These are phyloP conservation scores for Oryza meyeriana DNA, from an alignment of 176 grass and related monocot genomes.

Conservation along the genomic window DNA sequence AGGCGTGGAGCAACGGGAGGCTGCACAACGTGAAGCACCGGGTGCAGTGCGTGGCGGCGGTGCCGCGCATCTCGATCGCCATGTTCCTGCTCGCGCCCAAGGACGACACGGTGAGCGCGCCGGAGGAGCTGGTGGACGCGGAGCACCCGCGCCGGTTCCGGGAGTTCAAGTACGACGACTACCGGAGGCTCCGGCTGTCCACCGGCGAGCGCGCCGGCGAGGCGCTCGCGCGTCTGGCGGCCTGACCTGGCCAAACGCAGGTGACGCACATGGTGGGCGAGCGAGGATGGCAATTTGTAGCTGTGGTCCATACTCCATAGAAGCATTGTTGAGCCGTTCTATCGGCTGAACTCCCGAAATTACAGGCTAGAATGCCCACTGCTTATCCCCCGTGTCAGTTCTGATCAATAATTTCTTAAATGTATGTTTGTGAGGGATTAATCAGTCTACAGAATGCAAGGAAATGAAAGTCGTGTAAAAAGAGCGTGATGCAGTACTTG, in stretches of 20 bases:
- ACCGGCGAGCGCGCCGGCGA: constrained; percentile 59
- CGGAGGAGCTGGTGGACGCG: constrained; percentile 43
- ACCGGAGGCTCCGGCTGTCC: constrained; percentile 55
- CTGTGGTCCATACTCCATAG: not conserved
- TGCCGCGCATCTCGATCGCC: constrained; percentile 65
- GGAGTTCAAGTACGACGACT: constrained; percentile 57
- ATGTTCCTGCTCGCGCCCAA: constrained; percentile 78
- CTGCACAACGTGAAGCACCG: constrained; percentile 80
- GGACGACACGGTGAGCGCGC: constrained; percentile 63
- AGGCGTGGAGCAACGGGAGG: constrained; percentile 84
- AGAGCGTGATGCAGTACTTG: too few relatives aligned
- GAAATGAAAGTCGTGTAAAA: too few relatives aligned
- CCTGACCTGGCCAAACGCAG: not conserved
- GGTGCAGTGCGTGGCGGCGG: constrained; percentile 68
- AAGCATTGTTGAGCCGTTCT: too few relatives aligned
- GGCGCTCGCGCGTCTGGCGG: constrained; percentile 46
- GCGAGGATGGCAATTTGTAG: not conserved
- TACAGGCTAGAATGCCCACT: too few relatives aligned
- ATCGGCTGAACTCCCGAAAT: too few relatives aligned
- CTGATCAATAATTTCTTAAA: too few relatives aligned
- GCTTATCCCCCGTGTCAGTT: too few relatives aligned
- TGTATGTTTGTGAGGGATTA: too few relatives aligned
- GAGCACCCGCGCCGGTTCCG: constrained; percentile 56
- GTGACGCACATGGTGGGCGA: not conserved
- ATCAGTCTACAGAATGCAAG: too few relatives aligned